Conservation (phyloP, 2,329 filamentous ascomycete species). For the Fusarium duplospermum region DNA sequence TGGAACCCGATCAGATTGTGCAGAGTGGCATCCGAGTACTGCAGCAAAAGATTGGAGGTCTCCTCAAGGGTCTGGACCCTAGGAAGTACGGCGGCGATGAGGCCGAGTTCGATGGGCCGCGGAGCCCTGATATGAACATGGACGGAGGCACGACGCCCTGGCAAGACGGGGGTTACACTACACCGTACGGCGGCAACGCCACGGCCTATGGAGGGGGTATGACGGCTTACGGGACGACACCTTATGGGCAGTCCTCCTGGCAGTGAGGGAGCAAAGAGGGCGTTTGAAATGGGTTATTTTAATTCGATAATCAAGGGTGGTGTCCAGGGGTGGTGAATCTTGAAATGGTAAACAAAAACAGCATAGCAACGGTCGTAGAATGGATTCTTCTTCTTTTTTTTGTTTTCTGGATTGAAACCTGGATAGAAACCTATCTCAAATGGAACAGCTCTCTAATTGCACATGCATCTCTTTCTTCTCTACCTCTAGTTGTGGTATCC, state of each 20-base stretch:
- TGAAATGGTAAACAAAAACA: conserved; percentile 39
- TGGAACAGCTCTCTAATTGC: not conserved
- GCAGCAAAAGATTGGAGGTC: conserved; percentile 87
- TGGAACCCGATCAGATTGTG: conserved; percentile 91
- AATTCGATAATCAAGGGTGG: conserved; percentile 35
- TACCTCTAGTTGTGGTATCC: conserved; percentile 24
- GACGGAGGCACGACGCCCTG: conserved; percentile 66
- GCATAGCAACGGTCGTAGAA: conserved; percentile 45
- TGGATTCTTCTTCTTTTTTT: conserved; percentile 30
- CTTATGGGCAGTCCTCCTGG: conserved; percentile 64
- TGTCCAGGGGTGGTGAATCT: conserved; percentile 26
- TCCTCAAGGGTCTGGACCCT: conserved; percentile 71
- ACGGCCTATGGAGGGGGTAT: conserved; percentile 75
- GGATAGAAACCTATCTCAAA: not conserved
- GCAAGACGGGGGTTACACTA: conserved; percentile 75
- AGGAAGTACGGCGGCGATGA: conserved; percentile 64
- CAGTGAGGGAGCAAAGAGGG: conserved; percentile 48
- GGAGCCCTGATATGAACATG: conserved; percentile 74
- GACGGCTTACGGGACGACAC: conserved; percentile 73
- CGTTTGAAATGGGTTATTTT: conserved; percentile 38
- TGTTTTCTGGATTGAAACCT: conserved; percentile 9
- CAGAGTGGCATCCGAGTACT: conserved; percentile 88
- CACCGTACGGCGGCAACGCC: conserved; percentile 72
- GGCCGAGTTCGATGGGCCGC: conserved; percentile 71
- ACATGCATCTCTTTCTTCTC: conserved; percentile 4